phyloP scores from a whole-genome alignment of 139 green algal genomes.

The Closterium sp. region DNA sequence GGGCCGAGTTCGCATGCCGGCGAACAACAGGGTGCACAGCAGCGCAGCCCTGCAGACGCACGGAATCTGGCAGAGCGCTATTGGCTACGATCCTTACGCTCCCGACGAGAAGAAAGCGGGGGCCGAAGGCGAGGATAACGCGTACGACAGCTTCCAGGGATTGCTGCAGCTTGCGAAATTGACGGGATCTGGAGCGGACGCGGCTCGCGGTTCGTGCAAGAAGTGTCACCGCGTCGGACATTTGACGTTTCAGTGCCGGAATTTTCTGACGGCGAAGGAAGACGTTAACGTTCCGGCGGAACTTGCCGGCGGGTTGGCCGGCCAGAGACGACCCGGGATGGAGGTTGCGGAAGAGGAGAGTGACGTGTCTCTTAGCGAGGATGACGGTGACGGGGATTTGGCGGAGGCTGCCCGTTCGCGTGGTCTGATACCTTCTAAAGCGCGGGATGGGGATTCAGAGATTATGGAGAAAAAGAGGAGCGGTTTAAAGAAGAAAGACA shows the following conservation, averaged over 20 bases:
- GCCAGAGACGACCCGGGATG: background rate
- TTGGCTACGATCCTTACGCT: conserved; percentile 52
- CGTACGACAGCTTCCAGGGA: conserved; percentile 50
- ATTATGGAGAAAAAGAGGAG: conserved; percentile 16
- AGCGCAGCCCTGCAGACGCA: conserved; percentile 50
- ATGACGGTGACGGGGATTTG: conserved; percentile 14
- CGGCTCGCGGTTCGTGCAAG: conserved; percentile 45
- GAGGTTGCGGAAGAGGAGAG: conserved; percentile 12
- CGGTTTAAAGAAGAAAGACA: conserved; percentile 19
- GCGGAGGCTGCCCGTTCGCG: conserved; percentile 17
- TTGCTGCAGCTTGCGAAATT: conserved; percentile 45
- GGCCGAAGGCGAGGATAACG: conserved; percentile 24
- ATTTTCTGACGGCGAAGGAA: conserved; percentile 51
- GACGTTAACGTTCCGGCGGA: background rate
- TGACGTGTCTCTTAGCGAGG: background rate
- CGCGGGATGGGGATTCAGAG: background rate
- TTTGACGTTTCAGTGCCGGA: conserved; percentile 53
- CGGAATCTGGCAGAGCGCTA: conserved; percentile 49
- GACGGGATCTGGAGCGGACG: conserved; percentile 44
- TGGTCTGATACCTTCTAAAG: background rate
- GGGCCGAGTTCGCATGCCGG: conserved; percentile 47
- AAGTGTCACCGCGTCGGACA: conserved; percentile 48
- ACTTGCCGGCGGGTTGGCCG: background rate
- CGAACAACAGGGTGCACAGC: conserved; percentile 52
- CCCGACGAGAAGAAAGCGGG: conserved; percentile 40